Evolutionary conservation across 495 filamentous ascomycete genomes (phyloP), one percentile per base, ranked within the genome.

Genomic region (Physcia stellaris): DNA sequence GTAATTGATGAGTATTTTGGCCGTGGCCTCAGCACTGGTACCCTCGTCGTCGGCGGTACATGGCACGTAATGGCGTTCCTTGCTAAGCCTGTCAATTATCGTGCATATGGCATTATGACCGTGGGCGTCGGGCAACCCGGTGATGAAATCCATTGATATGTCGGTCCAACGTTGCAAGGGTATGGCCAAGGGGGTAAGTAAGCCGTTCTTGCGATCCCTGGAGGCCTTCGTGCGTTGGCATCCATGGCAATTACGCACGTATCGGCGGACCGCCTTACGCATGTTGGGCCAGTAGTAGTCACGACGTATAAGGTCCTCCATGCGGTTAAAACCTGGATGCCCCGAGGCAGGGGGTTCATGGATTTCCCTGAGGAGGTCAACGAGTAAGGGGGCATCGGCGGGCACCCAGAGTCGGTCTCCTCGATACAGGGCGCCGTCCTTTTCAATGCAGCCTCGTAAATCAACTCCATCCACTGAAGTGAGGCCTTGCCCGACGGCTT

Each of bases 111-210:
- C 43, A 16, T 54, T 40, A 26, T 49, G 6, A 47, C 42, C 56
- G 6, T 24, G 38, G 17, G 42, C 15, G 2, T 48, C 16, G 3
- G 43, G 48, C n/a, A n/a, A n/a, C n/a, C n/a, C n/a, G n/a, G n/a
- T n/a, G n/a, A n/a, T n/a, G n/a, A n/a, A n/a, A n/a, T n/a, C n/a
- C n/a, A n/a, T n/a, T n/a, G n/a, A n/a, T n/a, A n/a, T n/a, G n/a
- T n/a, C n/a, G n/a, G n/a, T n/a, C n/a, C n/a, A n/a, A n/a, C n/a
- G n/a, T n/a, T n/a, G n/a, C n/a, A n/a, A n/a, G n/a, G n/a, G n/a
- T n/a, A 51, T 30, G 15, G 42, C 34, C 10, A 53, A 33, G 4
- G 49, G 46, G 29, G 53, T 6, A 4, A 46, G n/a, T 7, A 39
- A 29, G 3, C 42, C 28, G 19, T 35, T 2, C 4, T 4, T 7